phyloP scores from a whole-genome alignment of 2,329 filamentous ascomycete genomes.

The Cladosporium sp. region DNA sequence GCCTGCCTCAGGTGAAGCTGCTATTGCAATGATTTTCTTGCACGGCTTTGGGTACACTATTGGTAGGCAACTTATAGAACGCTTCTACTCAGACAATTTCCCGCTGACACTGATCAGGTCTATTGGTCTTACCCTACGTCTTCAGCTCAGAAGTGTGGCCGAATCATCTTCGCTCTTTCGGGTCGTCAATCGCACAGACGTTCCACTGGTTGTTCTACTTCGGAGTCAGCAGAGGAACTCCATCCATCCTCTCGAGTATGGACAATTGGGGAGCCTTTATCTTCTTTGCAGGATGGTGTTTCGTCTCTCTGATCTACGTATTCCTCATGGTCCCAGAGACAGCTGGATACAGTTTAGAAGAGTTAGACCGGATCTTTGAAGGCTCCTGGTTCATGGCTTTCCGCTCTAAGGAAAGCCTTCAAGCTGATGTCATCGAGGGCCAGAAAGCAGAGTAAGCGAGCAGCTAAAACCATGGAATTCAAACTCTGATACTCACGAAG shows the following conservation, averaged over 20 bases:
- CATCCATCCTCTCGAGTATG: conserved; percentile 32
- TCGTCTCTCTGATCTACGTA: conserved; percentile 35
- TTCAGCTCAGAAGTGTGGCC: conserved; percentile 46
- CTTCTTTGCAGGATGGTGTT: conserved; percentile 41
- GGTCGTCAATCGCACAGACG: conserved; percentile 36
- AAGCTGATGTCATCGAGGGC: too few species aligned
- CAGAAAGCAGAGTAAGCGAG: too few species aligned
- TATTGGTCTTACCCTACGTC: conserved; percentile 42
- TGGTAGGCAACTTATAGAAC: conserved; percentile 18
- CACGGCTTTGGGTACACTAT: conserved; percentile 45
- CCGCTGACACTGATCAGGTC: conserved; percentile 2
- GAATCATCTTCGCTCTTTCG: conserved; percentile 43
- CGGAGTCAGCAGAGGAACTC: conserved; percentile 34
- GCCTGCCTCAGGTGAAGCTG: conserved; percentile 33
- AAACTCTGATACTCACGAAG: too few species aligned
- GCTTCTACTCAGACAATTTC: neutral
- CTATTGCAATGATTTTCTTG: conserved; percentile 43
- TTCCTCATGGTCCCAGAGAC: conserved; percentile 40
- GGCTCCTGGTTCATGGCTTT: conserved; percentile 20
- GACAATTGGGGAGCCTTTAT: conserved; percentile 44
- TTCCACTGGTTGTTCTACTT: conserved; percentile 45
- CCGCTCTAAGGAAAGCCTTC: neutral
- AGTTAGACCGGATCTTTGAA: conserved; percentile 37
- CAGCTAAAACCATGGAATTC: too few species aligned
- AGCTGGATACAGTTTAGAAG: conserved; percentile 36